phyloP scores from a whole-genome alignment of 2,329 filamentous ascomycete species.

The Xylariaceae sp. region DNA sequence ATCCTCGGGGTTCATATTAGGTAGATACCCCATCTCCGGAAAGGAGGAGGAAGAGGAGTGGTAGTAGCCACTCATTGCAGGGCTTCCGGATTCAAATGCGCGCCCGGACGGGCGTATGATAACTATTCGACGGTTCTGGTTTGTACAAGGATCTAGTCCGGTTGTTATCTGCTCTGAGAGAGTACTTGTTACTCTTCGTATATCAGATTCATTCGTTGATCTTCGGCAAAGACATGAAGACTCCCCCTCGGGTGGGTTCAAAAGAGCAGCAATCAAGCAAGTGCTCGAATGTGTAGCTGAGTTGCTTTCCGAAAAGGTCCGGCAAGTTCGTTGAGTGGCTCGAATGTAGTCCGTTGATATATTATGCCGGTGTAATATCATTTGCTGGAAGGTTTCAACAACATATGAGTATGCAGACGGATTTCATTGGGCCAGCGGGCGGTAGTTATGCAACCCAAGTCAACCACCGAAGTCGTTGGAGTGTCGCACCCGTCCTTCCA shows the following conservation, averaged over 20 bases:
- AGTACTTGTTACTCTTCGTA: too few relatives aligned
- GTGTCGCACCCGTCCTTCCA: slow-evolving; percentile 16
- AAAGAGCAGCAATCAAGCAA: too few relatives aligned
- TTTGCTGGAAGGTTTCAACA: too few relatives aligned
- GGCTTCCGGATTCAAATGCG: slow-evolving; percentile 14
- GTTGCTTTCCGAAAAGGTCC: too few relatives aligned
- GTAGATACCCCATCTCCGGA: slow-evolving; percentile 39
- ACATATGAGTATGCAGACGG: not conserved
- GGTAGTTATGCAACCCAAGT: slow-evolving; percentile 17
- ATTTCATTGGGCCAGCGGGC: slow-evolving; percentile 21
- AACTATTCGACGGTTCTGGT: not conserved
- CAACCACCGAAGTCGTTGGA: slow-evolving; percentile 20
- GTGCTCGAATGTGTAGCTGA: too few relatives aligned
- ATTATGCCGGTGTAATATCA: too few relatives aligned
- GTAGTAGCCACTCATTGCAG: slow-evolving; percentile 53
- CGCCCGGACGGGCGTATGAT: not conserved
- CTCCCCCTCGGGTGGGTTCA: too few relatives aligned
- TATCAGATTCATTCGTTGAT: too few relatives aligned
- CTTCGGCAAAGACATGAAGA: too few relatives aligned
- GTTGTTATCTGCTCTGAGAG: slow-evolving; percentile 4
- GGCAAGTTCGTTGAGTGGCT: not conserved
- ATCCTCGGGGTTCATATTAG: slow-evolving; percentile 38
- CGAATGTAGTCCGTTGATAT: not conserved
- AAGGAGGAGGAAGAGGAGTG: slow-evolving; percentile 52
- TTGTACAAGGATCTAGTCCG: slow-evolving; percentile 1